These are phyloP conservation scores for Ambrosia hybrid DNA, from an alignment of 140 eudicot species.

Conservation along the genomic window DNA sequence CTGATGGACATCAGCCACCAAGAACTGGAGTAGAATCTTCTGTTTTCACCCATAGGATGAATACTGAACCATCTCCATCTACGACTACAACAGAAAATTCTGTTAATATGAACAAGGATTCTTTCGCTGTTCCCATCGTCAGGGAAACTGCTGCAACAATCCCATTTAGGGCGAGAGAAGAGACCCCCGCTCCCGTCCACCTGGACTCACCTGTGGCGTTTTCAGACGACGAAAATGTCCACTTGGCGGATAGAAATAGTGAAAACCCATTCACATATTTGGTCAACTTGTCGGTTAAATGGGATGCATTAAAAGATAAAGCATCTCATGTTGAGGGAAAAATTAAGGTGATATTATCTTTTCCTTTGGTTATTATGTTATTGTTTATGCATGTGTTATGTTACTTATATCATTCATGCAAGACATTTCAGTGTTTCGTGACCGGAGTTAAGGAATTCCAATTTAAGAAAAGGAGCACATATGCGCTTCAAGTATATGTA, in stretches of 20 bases:
- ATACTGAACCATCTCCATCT: slow-evolving; percentile 25
- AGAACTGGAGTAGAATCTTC: slow-evolving; percentile 36
- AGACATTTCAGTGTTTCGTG: slow-evolving; percentile 62
- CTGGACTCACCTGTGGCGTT: slow-evolving; percentile 25
- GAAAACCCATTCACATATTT: slow-evolving; percentile 80
- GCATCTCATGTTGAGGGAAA: slow-evolving; percentile 63
- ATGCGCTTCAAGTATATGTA: slow-evolving; percentile 63
- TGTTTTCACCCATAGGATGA: slow-evolving; percentile 29
- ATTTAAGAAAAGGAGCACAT: slow-evolving; percentile 51
- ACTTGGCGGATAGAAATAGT: slow-evolving; percentile 42
- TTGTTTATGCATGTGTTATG: background rate
- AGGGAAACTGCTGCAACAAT: slow-evolving; percentile 17
- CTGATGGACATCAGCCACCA: slow-evolving; percentile 25
- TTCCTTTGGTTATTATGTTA: background rate
- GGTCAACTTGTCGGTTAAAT: slow-evolving; percentile 59
- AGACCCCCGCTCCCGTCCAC: slow-evolving; percentile 17
- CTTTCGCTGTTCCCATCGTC: slow-evolving; percentile 11
- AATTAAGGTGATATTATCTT: slow-evolving; percentile 63
- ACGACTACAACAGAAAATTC: slow-evolving; percentile 35
- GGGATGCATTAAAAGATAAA: slow-evolving; percentile 41
- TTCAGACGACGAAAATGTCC: slow-evolving; percentile 43
- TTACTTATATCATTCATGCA: slow-evolving; percentile 11
- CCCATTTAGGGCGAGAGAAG: slow-evolving; percentile 24
- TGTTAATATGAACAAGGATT: slow-evolving; percentile 26
- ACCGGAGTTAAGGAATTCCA: slow-evolving; percentile 85